Evolutionary conservation across 192 early-diverging fungal species (phyloP).

Genomic region (Entophlyctis luteolus): DNA sequence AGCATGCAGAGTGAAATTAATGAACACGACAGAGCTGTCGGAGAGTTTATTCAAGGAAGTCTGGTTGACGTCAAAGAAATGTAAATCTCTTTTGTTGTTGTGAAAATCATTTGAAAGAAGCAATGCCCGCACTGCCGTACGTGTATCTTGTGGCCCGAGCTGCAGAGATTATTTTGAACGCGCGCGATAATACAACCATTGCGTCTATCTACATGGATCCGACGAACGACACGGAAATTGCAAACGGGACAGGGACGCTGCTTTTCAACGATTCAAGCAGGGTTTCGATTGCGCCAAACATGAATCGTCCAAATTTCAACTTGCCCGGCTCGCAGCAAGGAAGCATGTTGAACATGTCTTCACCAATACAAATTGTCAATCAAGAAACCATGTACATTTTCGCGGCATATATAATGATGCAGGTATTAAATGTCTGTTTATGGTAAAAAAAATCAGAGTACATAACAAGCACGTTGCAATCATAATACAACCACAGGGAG

Average conservation of each 20-base stretch:
- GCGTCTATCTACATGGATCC: neutral
- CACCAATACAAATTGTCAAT: neutral
- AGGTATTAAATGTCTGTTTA: neutral
- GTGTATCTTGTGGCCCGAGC: neutral
- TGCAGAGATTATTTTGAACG: neutral
- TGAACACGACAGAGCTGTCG: no score
- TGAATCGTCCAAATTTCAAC: neutral
- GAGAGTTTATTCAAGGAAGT: no score
- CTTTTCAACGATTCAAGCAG: neutral
- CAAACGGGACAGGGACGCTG: neutral
- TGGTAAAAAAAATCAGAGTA: neutral
- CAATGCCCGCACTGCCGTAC: neutral
- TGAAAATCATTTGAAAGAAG: no score
- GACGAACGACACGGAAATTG: neutral
- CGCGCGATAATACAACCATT: neutral
- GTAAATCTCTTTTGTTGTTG: no score
- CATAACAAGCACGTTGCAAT: neutral
- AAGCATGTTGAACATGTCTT: neutral
- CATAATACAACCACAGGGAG: constrained; percentile 5
- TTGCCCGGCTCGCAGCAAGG: neutral
- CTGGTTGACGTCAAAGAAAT: no score
- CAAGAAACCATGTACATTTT: constrained; percentile 7
- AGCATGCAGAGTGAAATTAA: no score
- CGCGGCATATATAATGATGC: constrained; percentile 26
- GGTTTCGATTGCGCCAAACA: neutral